A percentile compares a stretch with the other conserved stretches of the same genome.
These are phyloP conservation scores for Logfia minima DNA, from an alignment of 129 eudicot genomes.

Conservation along the genomic window DNA sequence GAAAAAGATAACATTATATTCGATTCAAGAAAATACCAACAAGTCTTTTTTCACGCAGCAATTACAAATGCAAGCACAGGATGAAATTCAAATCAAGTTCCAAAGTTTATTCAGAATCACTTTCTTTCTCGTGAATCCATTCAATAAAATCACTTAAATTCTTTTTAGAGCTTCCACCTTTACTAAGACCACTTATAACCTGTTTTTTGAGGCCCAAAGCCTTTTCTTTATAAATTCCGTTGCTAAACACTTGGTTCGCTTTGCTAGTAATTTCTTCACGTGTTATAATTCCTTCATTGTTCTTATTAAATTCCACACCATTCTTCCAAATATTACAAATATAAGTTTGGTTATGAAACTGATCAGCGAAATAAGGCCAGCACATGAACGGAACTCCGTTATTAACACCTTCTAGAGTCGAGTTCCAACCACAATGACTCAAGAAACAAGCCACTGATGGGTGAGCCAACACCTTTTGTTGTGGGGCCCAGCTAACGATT, in stretches of 20 bases:
- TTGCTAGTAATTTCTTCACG: slow-evolving; percentile 34
- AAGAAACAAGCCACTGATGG: slow-evolving; percentile 58
- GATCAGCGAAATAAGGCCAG: slow-evolving; percentile 62
- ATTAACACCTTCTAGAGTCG: slow-evolving; percentile 54
- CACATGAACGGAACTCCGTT: slow-evolving; percentile 59
- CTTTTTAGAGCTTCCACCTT: slow-evolving; percentile 36
- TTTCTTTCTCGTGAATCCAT: slow-evolving; percentile 19
- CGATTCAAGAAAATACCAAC: background rate
- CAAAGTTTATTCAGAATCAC: slow-evolving; percentile 6
- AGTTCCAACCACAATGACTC: slow-evolving; percentile 73
- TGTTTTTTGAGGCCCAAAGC: slow-evolving; percentile 31
- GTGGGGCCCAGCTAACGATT: slow-evolving; percentile 72
- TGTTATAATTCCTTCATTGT: slow-evolving; percentile 34
- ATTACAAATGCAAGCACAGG: background rate
- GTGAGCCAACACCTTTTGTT: slow-evolving; percentile 60
- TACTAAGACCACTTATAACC: slow-evolving; percentile 23
- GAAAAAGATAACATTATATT: background rate
- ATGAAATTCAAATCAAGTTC: background rate
- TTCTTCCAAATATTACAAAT: slow-evolving; percentile 46
- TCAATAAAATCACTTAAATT: slow-evolving; percentile 20
- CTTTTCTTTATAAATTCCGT: slow-evolving; percentile 27
- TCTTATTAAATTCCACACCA: slow-evolving; percentile 32
- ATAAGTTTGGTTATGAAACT: slow-evolving; percentile 38
- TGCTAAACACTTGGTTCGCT: slow-evolving; percentile 23
- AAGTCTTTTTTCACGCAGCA: background rate